Evolutionary conservation across 2,329 filamentous ascomycete species (phyloP), one percentile per base, ranked within the genome.

Genomic region (Thielaviopsis euricoi): DNA sequence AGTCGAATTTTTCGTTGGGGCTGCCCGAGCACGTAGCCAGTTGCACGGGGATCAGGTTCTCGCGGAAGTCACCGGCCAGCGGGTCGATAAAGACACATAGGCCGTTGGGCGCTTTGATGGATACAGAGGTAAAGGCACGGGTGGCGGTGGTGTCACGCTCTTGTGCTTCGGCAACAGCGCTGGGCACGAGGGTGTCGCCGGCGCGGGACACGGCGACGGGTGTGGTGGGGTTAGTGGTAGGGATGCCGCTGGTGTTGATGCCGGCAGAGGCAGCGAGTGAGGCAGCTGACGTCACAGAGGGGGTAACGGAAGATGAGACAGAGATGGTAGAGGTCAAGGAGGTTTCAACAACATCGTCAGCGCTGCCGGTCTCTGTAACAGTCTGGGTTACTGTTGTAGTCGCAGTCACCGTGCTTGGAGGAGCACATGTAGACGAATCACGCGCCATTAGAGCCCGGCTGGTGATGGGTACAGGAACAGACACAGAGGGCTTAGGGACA

Each of bases 41-140:
- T 22, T 69, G 68, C 9, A 79, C 66, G 1, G 76, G 76, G 55
- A 78, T 76, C 52, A 79, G 67, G 62, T 79, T 79, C 65, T 75
- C 69, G 6, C 76, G 73, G 65, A 78, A 79, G 62, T 79, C 76
- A 40, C 76, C 76, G 0, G 74, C 75, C 1, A 74, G 74, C 0
- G 74, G 73, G 62, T 79, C 73, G 51, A 78, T 65, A 37, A 71
- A 77, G n/a, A 79, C 69, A 59, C 76, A 79, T 55, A 74, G 70
- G 25, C 76, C 76, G 60, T 75, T 71, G 12, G 74, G 66, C 0
- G 75, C 71, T 33, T 71, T 69, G 64, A 79, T 75, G 57, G 71
- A 68, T 46, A 74, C 71, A 43, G 68, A 69, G 43, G 68, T 69
- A 58, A 78, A 73, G 6, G 71, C 70, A 2, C 75, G 71, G 1